Conservation (phyloP, 352 stramenopile species). For the Blastocystis sp. region DNA sequence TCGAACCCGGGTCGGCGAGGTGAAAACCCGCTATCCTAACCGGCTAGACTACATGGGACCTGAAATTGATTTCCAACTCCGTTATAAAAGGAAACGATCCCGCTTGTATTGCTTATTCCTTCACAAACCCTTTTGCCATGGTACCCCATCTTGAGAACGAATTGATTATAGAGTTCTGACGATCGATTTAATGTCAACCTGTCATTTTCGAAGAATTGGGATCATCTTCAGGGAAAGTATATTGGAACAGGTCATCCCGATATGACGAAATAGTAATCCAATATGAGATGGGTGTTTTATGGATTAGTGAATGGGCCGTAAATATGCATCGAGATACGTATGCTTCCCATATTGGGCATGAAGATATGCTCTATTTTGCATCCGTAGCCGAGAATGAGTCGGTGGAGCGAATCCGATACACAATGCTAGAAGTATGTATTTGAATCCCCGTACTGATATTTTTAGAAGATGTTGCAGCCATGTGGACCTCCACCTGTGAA, state of each 20-base stretch:
- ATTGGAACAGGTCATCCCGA: slow-evolving; percentile 88
- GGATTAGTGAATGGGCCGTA: slow-evolving; percentile 83
- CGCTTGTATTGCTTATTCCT: background rate
- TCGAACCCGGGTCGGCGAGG: slow-evolving; percentile 60
- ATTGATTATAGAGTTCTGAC: slow-evolving; percentile 66
- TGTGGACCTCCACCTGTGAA: slow-evolving; percentile 72
- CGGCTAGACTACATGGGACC: slow-evolving; percentile 58
- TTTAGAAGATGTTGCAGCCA: slow-evolving; percentile 78
- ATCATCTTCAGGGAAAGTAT: slow-evolving; percentile 85
- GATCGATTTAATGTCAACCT: slow-evolving; percentile 81
- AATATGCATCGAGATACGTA: slow-evolving; percentile 97
- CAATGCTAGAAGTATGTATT: slow-evolving; percentile 76
- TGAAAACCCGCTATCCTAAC: slow-evolving; percentile 62
- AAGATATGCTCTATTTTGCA: slow-evolving; percentile 94
- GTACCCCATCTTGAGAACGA: background rate
- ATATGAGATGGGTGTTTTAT: background rate
- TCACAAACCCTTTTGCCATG: background rate
- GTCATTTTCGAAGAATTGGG: slow-evolving; percentile 74
- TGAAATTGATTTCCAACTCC: background rate
- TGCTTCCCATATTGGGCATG: slow-evolving; percentile 88
- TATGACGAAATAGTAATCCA: slow-evolving; percentile 84
- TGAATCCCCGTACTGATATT: background rate
- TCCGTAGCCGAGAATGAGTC: slow-evolving; percentile 88
- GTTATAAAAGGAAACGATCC: background rate
- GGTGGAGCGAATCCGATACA: slow-evolving; percentile 79